These are phyloP conservation scores for Trichoderma harzianum DNA, from an alignment of 2,329 filamentous ascomycete species.

Conservation along the genomic window DNA sequence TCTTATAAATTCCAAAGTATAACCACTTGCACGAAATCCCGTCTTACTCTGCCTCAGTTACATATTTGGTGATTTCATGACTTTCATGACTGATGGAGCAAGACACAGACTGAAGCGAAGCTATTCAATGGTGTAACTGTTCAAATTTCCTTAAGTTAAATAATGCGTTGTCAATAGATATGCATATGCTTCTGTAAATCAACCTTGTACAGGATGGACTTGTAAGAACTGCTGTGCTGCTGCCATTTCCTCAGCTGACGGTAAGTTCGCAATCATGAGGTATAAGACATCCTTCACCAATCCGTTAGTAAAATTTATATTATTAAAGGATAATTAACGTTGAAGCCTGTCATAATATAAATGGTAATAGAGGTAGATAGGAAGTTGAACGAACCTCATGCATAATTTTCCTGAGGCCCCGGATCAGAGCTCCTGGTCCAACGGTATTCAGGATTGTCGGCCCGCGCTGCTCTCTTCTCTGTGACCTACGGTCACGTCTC, in stretches of 20 bases:
- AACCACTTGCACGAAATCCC: too few species aligned
- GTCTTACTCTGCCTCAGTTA: too few species aligned
- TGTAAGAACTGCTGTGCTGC: constrained; percentile 9
- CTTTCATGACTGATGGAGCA: too few species aligned
- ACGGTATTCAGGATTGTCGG: not conserved
- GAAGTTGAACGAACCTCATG: constrained; percentile 7
- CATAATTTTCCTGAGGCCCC: constrained; percentile 17
- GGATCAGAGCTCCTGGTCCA: constrained; percentile 13
- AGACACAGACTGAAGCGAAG: not conserved
- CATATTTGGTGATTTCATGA: not conserved
- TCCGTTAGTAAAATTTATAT: not conserved
- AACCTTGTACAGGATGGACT: not conserved
- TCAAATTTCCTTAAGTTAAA: not conserved
- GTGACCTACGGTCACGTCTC: not conserved
- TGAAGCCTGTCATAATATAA: not conserved
- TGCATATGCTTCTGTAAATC: not conserved
- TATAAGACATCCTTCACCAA: constrained; percentile 17
- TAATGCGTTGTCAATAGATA: not conserved
- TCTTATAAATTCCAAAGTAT: too few species aligned
- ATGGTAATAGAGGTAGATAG: not conserved
- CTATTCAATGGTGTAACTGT: not conserved
- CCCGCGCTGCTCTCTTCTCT: constrained; percentile 7
- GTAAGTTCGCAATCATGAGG: constrained; percentile 20
- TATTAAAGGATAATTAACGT: not conserved
- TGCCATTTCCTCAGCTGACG: constrained; percentile 17